Conservation (phyloP, 306 rosid genomes). For the Cicer chorassanicum region DNA sequence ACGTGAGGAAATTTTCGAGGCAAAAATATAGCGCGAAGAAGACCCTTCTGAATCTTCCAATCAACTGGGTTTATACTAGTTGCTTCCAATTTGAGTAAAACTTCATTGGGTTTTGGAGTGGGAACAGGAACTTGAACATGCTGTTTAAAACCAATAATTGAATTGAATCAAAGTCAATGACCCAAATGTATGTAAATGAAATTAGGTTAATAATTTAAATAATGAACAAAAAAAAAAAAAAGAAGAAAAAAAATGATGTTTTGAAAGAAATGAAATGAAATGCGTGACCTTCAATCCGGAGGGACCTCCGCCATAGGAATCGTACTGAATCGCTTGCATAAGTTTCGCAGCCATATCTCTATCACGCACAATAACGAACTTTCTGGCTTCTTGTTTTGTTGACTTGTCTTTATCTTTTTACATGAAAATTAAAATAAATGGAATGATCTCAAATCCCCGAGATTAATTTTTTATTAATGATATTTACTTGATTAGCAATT, state of each 20-base stretch:
- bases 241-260: background rate
- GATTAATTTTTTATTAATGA: too few species aligned
- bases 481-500: too few species aligned
- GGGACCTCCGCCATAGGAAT: constrained; percentile 51
- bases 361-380: too few species aligned
- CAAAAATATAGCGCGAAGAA: constrained; percentile 44
- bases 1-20: constrained; percentile 65
- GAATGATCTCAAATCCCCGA: too few species aligned
- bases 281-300: constrained; percentile 48
- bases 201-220: background rate
- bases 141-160: constrained; percentile 46
- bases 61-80: constrained; percentile 66
- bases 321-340: constrained; percentile 46
- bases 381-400: too few species aligned
- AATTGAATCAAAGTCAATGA: background rate
- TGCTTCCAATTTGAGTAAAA: constrained; percentile 71
- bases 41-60: constrained; percentile 77
- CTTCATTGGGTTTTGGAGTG: constrained; percentile 54
- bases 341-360: constrained; percentile 18
- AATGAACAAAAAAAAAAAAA: background rate
- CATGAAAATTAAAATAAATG: too few species aligned
- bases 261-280: background rate
- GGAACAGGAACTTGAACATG: constrained; percentile 79
- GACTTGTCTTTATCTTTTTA: too few species aligned
- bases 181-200: background rate